Conservation (phyloP, 306 rosid species). For the Senna siamea region DNA sequence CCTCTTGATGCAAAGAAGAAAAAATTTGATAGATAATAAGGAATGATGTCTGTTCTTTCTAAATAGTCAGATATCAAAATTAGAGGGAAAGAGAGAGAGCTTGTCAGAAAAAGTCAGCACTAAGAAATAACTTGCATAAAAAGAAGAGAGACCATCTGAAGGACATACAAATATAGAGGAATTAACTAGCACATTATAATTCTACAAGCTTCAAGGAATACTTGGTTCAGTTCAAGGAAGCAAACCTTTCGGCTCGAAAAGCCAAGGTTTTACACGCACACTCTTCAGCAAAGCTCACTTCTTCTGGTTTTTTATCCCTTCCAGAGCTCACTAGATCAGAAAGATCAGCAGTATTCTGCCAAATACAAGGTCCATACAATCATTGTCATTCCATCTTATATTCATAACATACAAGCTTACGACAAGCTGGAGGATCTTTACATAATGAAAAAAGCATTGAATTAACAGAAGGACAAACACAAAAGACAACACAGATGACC, state of each 20-base stretch:
- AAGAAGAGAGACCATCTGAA: background rate
- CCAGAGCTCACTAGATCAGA: conserved; percentile 95
- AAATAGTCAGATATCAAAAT: background rate
- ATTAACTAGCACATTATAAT: conserved; percentile 13
- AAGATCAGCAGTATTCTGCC: conserved; percentile 93
- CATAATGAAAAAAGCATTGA: conserved; percentile 29
- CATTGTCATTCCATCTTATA: conserved; percentile 38
- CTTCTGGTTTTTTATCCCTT: conserved; percentile 82
- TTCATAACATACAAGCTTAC: conserved; percentile 25
- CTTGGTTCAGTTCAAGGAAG: conserved; percentile 28
- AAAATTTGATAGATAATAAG: background rate
- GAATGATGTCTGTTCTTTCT: background rate
- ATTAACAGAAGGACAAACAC: conserved; percentile 22
- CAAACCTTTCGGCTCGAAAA: conserved; percentile 89
- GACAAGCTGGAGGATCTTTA: conserved; percentile 10
- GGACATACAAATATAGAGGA: background rate
- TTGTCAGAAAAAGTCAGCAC: background rate
- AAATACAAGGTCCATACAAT: conserved; percentile 34
- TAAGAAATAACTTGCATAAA: background rate
- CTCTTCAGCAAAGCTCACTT: conserved; percentile 71
- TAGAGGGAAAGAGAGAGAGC: background rate
- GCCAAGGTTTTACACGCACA: conserved; percentile 73
- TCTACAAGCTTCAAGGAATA: conserved; percentile 18
- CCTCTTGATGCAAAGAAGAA: background rate
- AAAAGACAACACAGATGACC: conserved; percentile 49